Base-by-base conservation (phyloP, 2,329 filamentous ascomycete species). In the Fusarium citri region DNA sequence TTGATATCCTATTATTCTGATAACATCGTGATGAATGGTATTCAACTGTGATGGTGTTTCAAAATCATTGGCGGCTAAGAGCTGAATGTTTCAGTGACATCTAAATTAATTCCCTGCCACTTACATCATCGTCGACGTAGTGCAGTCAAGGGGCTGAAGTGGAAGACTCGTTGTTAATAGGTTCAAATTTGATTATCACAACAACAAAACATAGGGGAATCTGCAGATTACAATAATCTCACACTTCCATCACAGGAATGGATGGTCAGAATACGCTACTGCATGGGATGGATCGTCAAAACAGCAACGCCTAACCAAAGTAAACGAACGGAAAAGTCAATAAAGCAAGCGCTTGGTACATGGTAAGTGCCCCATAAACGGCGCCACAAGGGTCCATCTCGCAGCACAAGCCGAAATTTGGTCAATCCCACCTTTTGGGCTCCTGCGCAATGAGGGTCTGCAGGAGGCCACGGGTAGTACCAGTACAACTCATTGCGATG, bases 371-470 rank as follows among this genome's bases (percentile, higher is more conserved):
- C 66, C 68, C 65, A 45, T 72, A 62, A 70, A 59, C 50, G 46
- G 53, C 57, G 72, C 72, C 69, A 68, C 70, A 72, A 67, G 70
- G 68, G 59, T 64, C 55, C 47, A 59, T 71, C 63, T 34, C 54
- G 48, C 70, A 68, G 55, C 47, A 66, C 23, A 40, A 66, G 62
- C 55, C 65, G 66, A 73, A 68, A 73, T 73, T 71, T 73, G 65
- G 65, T 48, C 55, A 64, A 64, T 62, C 59, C 47, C 20, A 61
- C 60, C 55, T 42, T 14, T 49, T 57, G n/a, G 57, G 26, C 31
- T 26, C 28, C 18, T 45, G 31, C 18, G 41, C 57, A 41, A 50
- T 31, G 48, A 64, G 59, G 23, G 55, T 37, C 31, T 46, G 45
- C 55, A 15, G 31, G 23, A 53, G 54, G 42, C 31, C 55, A 61